A percentile compares a stretch with the other conserved stretches of the same genome.
Conservation (phyloP, 495 filamentous ascomycete genomes). For the Jackrogersella multiformis region DNA sequence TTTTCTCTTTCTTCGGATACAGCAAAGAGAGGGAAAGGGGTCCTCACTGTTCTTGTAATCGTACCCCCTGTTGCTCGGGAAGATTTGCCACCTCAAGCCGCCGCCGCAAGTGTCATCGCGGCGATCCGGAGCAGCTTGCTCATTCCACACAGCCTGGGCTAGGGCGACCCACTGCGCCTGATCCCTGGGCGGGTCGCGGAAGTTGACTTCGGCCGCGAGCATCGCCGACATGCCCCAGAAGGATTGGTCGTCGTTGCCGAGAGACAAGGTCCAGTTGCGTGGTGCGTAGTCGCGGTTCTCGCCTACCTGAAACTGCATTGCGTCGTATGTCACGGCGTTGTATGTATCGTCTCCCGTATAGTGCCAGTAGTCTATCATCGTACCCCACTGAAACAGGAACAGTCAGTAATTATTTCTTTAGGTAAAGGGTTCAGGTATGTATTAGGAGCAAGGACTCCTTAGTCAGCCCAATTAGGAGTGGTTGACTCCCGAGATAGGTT, state of each 20-base stretch:
- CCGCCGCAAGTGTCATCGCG: constrained; percentile 75
- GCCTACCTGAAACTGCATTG: constrained; percentile 76
- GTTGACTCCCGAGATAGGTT: too few relatives aligned
- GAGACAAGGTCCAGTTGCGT: constrained; percentile 74
- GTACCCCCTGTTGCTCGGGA: constrained; percentile 78
- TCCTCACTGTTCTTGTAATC: constrained; percentile 83
- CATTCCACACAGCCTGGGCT: constrained; percentile 82
- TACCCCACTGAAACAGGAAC: too few relatives aligned
- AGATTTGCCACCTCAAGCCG: constrained; percentile 87
- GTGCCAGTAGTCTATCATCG: constrained; percentile 80
- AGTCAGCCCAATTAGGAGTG: too few relatives aligned
- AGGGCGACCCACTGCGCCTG: constrained; percentile 76
- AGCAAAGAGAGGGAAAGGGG: too few relatives aligned
- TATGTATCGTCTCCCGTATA: constrained; percentile 76
- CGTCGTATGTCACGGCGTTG: constrained; percentile 68
- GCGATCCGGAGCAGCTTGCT: constrained; percentile 63
- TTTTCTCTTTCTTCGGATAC: neutral
- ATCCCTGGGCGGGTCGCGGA: constrained; percentile 66
- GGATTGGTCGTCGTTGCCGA: constrained; percentile 86
- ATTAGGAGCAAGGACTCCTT: too few relatives aligned
- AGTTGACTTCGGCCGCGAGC: constrained; percentile 76
- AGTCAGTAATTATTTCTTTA: too few relatives aligned
- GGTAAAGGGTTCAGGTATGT: too few relatives aligned
- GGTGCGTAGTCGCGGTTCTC: constrained; percentile 73
- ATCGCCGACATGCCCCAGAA: constrained; percentile 82